Conservation (phyloP, 108 stramenopile species). For the Fistulifera pelliculosa region DNA sequence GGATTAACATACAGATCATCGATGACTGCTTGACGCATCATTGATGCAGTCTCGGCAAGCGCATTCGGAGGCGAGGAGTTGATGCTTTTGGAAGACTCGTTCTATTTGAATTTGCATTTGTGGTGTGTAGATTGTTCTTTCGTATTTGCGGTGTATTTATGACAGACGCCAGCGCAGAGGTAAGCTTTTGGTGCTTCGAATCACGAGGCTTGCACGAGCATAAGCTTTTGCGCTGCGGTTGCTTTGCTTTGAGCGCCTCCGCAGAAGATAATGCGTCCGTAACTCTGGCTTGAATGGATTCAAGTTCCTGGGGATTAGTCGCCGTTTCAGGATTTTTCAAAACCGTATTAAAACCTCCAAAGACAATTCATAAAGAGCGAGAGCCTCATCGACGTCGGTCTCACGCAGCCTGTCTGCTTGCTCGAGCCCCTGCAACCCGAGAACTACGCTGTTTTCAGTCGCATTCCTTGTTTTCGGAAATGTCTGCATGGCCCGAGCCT, state of each 20-base stretch:
- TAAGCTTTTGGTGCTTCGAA: too few species aligned
- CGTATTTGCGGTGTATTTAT: too few species aligned
- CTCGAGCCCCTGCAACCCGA: conserved; percentile 30
- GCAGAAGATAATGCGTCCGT: too few species aligned
- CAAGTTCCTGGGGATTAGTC: conserved; percentile 3
- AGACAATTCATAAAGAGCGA: conserved; percentile 28
- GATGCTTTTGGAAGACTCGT: too few species aligned
- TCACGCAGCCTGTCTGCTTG: conserved; percentile 23
- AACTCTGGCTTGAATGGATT: conserved; percentile 20
- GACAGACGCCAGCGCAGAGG: too few species aligned
- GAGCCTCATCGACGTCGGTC: conserved; percentile 5
- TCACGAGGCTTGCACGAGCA: too few species aligned
- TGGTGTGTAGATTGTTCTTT: too few species aligned
- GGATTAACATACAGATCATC: conserved; percentile 47
- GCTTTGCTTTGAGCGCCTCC: too few species aligned
- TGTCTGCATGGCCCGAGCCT: not conserved
- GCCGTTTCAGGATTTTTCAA: conserved; percentile 14
- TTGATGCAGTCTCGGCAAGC: not conserved
- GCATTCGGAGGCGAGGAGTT: too few species aligned
- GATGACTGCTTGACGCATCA: conserved; percentile 21
- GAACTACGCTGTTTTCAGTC: conserved; percentile 6
- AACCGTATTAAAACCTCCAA: conserved; percentile 27
- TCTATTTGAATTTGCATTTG: too few species aligned
- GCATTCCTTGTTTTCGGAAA: not conserved
- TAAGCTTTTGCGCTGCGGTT: too few species aligned